Base-by-base conservation (phyloP, 352 stramenopile genomes). In the Elongisporangium senticosum region DNA sequence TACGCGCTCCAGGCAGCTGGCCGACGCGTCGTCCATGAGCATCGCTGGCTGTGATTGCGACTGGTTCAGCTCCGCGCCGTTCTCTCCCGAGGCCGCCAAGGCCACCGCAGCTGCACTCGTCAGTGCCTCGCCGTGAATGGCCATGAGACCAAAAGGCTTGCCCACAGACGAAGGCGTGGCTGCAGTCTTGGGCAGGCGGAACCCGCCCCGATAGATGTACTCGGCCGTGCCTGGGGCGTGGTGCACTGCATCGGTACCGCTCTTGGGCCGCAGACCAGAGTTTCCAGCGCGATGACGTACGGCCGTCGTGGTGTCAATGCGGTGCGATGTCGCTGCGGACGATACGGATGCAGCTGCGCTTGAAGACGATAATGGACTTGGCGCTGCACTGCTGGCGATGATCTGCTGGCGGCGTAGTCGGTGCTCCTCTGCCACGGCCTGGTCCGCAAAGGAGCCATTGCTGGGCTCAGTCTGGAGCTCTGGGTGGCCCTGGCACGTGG, bases 121-220 rank as follows among this genome's bases (percentile, higher is more conserved):
- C 17, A 39, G 33, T 10, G 33, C 33, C 33, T 43, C 33, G 33
- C 33, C 33, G 11, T 43, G 33, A 2, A 43, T 10, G 4, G 10
- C 13, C 11, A 43, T 43, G 13, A 43, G 2, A 1, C 33, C 33
- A 17, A 43, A 43, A 10, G 33, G 33, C 33, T 43, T 43, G 33
- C 33, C 33, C 11, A 43, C 33, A 17, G 33, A 43, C 13, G 63
- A n/a, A 8, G 26, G 53, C 15, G 24, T 54, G 37, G 52, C 64
- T 4, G 33, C 14, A 0, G 53, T 50, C 49, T 74, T 83, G 0
- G 79, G 77, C 47, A 89, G 64, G 1, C 79, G 77, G 55, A 89
- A 87, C 1, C 79, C 79, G 0, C 69, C 77, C 21, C 79, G 68
- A 23, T 89, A 89, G 47, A 89, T 62, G 51, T 69, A 87, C 15